These are phyloP conservation scores for Nicotiana paniculata DNA, from an alignment of 257 asterid genomes.

Conservation along the genomic window DNA sequence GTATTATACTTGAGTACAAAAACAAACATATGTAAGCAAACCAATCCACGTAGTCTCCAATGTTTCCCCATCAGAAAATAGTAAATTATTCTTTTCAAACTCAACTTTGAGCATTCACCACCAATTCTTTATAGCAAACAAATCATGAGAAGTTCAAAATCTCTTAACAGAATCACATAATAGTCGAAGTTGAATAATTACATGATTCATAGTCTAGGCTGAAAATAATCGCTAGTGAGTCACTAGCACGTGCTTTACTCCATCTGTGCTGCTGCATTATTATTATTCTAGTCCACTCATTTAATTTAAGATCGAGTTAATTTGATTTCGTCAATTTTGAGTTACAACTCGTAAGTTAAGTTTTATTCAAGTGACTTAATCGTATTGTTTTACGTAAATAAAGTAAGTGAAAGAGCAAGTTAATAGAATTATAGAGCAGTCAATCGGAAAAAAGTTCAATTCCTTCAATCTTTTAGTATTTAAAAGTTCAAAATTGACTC, in stretches of 20 bases:
- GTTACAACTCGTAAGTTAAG: too few species aligned
- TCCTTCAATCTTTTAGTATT: too few species aligned
- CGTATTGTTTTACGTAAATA: too few species aligned
- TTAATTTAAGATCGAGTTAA: too few species aligned
- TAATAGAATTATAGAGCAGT: too few species aligned
- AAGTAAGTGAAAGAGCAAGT: too few species aligned
- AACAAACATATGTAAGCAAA: slow-evolving; percentile 1
- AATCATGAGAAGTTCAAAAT: background rate
- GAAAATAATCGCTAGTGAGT: background rate
- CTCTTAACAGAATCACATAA: background rate
- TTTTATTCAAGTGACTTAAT: too few species aligned
- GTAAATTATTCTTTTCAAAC: background rate
- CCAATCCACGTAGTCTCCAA: slow-evolving; percentile 20
- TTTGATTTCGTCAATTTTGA: too few species aligned
- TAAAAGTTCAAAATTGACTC: too few species aligned
- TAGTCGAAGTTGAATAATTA: background rate
- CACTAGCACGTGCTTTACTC: slow-evolving; percentile 11
- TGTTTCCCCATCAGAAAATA: slow-evolving; percentile 16
- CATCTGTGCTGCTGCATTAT: background rate
- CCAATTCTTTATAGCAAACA: background rate
- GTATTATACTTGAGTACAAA: background rate
- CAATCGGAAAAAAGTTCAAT: too few species aligned
- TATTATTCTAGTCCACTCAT: background rate
- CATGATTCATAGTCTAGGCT: background rate
- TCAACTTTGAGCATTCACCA: background rate